phyloP scores from a whole-genome alignment of 2,329 filamentous ascomycete species.

The Talaromyces sp. region DNA sequence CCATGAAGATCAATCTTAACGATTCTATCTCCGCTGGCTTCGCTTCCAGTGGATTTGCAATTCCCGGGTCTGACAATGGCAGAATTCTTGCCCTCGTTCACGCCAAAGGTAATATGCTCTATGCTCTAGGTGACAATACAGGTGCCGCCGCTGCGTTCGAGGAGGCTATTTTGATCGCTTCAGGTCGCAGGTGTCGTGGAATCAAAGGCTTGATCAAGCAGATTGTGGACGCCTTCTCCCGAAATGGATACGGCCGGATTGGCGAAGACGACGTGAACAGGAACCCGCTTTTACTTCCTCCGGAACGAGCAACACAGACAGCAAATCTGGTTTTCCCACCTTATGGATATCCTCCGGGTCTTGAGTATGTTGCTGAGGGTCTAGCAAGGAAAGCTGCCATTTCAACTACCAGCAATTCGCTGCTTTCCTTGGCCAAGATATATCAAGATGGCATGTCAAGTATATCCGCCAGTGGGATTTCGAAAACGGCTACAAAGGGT shows the following conservation, averaged over 20 bases:
- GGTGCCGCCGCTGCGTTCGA: conserved; percentile 87
- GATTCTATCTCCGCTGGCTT: conserved; percentile 53
- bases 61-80: conserved; percentile 84
- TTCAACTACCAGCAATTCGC: conserved; percentile 91
- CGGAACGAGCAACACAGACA: conserved; percentile 78
- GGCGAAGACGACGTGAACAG: conserved; percentile 34
- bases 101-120: conserved; percentile 98
- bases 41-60: conserved; percentile 77
- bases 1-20: conserved; percentile 28
- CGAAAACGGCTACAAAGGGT: conserved; percentile 63
- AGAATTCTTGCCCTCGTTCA: conserved; percentile 91
- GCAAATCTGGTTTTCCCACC: conserved; percentile 77
- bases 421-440: conserved; percentile 93
- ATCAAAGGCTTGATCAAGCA: conserved; percentile 76
- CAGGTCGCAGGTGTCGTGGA: conserved; percentile 66
- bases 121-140: conserved; percentile 78
- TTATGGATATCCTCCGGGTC: conserved; percentile 74
- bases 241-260: conserved; percentile 37
- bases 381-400: conserved; percentile 75
- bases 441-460: conserved; percentile 94
- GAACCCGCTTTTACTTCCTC: conserved; percentile 74
- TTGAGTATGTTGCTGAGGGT: conserved; percentile 69
- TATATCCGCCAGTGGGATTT: conserved; percentile 56
- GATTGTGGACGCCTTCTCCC: conserved; percentile 67
- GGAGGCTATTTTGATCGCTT: conserved; percentile 86